Evolutionary conservation across 805 yeast genomes (phyloP).

Genomic region (Saccharomycopsis sp.): DNA sequence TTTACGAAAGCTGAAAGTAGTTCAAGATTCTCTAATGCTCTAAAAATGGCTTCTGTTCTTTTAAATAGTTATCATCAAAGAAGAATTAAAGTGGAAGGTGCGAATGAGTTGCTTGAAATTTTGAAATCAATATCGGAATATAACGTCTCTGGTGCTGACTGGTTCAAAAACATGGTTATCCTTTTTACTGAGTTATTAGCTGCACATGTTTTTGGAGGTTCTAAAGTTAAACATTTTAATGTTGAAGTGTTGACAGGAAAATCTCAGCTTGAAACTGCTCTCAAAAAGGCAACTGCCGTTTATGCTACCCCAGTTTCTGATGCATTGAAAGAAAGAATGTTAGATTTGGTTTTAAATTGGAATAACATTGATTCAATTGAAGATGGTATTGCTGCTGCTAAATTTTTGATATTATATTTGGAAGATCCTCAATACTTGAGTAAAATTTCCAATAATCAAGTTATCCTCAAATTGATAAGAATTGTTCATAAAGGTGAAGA

Average conservation of each 20-base stretch:
- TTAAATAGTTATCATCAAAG: too few species aligned
- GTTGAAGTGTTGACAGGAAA: too few species aligned
- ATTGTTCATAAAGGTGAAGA: conserved; percentile 28
- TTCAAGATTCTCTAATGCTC: conserved; percentile 27
- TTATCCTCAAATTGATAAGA: conserved; percentile 37
- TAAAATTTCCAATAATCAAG: conserved; percentile 35
- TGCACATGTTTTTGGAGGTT: too few species aligned
- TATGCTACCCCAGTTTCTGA: too few species aligned
- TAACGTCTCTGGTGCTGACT: conserved; percentile 33
- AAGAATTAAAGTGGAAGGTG: conserved; percentile 16
- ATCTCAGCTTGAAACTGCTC: too few species aligned
- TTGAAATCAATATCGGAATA: conserved; percentile 29
- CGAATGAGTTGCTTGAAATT: conserved; percentile 28
- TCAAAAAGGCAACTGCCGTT: too few species aligned
- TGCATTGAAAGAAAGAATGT: not conserved
- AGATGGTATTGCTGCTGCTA: conserved; percentile 43
- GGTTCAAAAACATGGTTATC: too few species aligned
- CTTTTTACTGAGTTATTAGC: too few species aligned
- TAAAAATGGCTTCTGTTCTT: not conserved
- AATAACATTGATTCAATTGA: conserved; percentile 31
- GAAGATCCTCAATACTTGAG: conserved; percentile 31
- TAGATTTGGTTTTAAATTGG: not conserved
- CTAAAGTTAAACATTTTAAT: too few species aligned
- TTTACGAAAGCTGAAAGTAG: conserved; percentile 24
- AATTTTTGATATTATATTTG: conserved; percentile 45